phyloP scores from a whole-genome alignment of 1,139 yeast genomes.

The Zhuliangozyma blackwelliae region DNA sequence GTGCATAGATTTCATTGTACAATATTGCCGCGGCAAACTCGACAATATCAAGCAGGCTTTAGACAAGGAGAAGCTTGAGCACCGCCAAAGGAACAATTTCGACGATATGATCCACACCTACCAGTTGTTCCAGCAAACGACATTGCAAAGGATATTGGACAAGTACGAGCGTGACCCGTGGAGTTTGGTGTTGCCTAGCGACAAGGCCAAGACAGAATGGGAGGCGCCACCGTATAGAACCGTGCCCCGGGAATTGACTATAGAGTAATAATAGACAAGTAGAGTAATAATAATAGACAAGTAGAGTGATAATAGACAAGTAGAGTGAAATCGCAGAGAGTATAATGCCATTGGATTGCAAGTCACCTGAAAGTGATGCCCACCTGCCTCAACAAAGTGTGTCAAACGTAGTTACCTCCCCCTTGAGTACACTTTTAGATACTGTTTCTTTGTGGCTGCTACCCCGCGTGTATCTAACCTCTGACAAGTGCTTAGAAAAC shows the following conservation, averaged over 20 bases:
- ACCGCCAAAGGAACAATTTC: slow-evolving; percentile 2
- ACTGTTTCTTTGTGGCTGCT: no score
- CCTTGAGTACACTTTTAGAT: no score
- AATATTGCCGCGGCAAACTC: slow-evolving; percentile 2
- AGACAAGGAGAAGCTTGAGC: not conserved
- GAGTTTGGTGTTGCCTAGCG: slow-evolving; percentile 11
- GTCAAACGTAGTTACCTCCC: no score
- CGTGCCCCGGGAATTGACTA: slow-evolving; percentile 6
- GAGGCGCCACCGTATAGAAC: slow-evolving; percentile 4
- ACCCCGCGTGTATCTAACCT: no score
- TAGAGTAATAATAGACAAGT: no score
- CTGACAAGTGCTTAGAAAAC: no score
- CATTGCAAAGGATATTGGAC: slow-evolving; percentile 3
- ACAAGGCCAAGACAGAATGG: slow-evolving; percentile 13
- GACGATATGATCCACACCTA: slow-evolving; percentile 7
- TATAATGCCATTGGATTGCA: no score
- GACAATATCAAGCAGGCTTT: not conserved
- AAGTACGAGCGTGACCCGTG: slow-evolving; percentile 6
- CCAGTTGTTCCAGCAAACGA: slow-evolving; percentile 1
- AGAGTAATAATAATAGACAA: not conserved
- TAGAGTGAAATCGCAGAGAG: no score
- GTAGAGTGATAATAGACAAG: not conserved
- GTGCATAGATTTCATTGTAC: slow-evolving; percentile 7
- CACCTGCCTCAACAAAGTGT: no score
- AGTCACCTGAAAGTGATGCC: no score